A percentile compares a stretch with the other conserved stretches of the same genome.
Evolutionary conservation across 306 rosid species (phyloP).

Genomic region (Cucumis cinereus): DNA sequence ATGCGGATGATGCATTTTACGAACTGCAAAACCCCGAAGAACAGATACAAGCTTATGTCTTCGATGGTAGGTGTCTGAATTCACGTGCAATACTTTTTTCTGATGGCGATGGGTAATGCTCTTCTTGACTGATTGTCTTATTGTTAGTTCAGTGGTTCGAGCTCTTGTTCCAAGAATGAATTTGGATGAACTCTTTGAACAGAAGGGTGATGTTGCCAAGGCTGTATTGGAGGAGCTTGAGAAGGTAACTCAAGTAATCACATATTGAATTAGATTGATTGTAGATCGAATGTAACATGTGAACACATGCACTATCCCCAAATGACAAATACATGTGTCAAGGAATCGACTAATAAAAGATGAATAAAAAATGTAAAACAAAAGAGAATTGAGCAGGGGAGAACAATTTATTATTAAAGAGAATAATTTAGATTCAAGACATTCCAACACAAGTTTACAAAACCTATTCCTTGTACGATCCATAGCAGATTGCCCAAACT

Average conservation of each 20-base stretch:
- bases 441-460: not conserved
- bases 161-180: slow-evolving; percentile 81
- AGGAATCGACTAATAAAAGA: too few species aligned
- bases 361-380: too few species aligned
- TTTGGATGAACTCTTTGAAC: slow-evolving; percentile 86
- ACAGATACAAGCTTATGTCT: slow-evolving; percentile 92
- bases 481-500: not conserved
- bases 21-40: slow-evolving; percentile 83
- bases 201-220: slow-evolving; percentile 87
- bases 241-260: slow-evolving; percentile 35
- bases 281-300: not conserved
- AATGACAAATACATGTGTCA: not conserved
- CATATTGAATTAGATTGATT: not conserved
- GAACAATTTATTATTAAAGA: too few species aligned
- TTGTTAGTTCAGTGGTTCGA: slow-evolving; percentile 46
- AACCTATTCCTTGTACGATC: not conserved
- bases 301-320: not conserved
- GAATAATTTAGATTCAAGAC: too few species aligned
- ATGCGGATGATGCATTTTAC: slow-evolving; percentile 90
- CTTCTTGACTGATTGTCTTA: not conserved
- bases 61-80: slow-evolving; percentile 43
- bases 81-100: not conserved
- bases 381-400: too few species aligned
- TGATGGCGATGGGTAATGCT: not conserved
- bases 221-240: slow-evolving; percentile 82